phyloP scores from a whole-genome alignment of 345 rosid species.

The Melaleuca alternifolia region DNA sequence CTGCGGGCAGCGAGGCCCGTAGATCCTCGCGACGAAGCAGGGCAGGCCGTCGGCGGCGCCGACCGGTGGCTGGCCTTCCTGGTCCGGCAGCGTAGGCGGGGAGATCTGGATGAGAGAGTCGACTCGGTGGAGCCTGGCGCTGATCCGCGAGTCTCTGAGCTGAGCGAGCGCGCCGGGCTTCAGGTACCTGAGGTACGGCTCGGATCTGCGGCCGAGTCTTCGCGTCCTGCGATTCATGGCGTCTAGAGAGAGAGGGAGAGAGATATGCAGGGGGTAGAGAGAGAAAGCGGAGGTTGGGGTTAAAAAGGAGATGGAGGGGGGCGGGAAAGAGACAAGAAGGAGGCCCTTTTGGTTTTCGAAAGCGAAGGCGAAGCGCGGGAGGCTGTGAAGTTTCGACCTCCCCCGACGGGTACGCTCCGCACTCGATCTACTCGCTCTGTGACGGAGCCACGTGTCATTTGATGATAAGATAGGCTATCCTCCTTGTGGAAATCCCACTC shows the following conservation, averaged over 20 bases:
- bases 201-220: not conserved
- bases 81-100: not conserved
- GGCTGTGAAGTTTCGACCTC: not conserved
- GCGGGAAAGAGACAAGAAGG: not conserved
- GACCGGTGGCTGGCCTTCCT: not conserved
- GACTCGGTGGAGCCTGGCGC: slow-evolving; percentile 28
- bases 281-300: not conserved
- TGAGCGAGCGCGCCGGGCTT: slow-evolving; percentile 49
- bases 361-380: not conserved
- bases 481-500: not conserved
- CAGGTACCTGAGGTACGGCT: slow-evolving; percentile 27
- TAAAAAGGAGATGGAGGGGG: not conserved
- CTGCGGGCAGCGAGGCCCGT: slow-evolving; percentile 28
- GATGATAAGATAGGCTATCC: not conserved
- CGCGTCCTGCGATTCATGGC: not conserved
- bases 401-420: not conserved
- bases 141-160: slow-evolving; percentile 37
- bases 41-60: slow-evolving; percentile 1
- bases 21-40: slow-evolving; percentile 15
- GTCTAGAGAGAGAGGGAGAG: not conserved
- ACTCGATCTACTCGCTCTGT: no score
- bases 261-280: not conserved
- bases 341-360: not conserved
- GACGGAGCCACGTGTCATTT: not conserved
- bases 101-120: slow-evolving; percentile 9